Evolutionary conservation across 129 eudicot species (phyloP), one percentile per base, ranked within the genome.

Genomic region (Oenanthe sinensis): DNA sequence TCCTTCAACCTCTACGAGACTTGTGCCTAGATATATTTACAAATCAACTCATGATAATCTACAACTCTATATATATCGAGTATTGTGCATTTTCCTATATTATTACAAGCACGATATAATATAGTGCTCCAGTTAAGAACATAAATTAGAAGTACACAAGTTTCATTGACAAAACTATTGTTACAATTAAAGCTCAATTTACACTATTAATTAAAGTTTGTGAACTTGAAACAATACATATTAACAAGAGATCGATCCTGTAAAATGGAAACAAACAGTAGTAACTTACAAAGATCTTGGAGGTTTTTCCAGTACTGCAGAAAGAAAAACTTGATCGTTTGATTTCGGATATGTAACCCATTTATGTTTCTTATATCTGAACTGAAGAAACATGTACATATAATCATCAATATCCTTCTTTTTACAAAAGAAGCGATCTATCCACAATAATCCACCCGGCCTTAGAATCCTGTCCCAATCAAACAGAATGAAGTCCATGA

Each of bases 361-460:
- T 79, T 85, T 91, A 70, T 95, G 96, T 80, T 95, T 95, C 89
- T 89, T 95, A 81, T 95, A 90, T 86, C 98, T 95, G 81, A 95
- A 95, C 82, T 95, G 97, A 88, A 91, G 86, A 87, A 95, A 91
- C 97, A 95, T 88, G 83, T 95, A 91, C 97, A 91, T 92, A 52
- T 90, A 95, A 70, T 95, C 99, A 86, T 95, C 99, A 75, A 90
- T 71, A 81, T 91, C 97, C 58, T 85, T 90, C 88, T 92, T 87
- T 60, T 80, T 87, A 67, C 97, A 95, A 62, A 95, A 95, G 87
- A 95, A 95, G 17, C 90, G 86, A 73, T 95, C 99, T 26, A 95
- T 84, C 99, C 97, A 92, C 75, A 95, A 78, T 81, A 95, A 86
- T n/a, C 99, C 99, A 4, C 99, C 99, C 0, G 99, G 99, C 84